phyloP scores from a whole-genome alignment of 2,329 filamentous ascomycete genomes.

The Botrytis aclada region DNA sequence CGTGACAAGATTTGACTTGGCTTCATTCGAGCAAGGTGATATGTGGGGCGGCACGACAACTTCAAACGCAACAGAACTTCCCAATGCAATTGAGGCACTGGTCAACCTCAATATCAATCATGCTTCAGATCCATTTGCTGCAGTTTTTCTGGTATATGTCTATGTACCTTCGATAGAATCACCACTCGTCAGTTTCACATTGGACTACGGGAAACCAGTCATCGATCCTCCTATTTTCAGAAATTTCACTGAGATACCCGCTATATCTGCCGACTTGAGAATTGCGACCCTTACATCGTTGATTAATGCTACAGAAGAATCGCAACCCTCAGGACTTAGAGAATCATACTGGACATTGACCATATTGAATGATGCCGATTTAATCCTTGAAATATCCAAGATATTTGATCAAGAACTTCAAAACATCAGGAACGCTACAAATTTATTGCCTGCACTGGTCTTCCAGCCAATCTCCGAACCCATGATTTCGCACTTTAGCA shows the following conservation, averaged over 20 bases:
- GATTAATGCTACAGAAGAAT: slow-evolving; percentile 19
- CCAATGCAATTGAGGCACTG: not conserved
- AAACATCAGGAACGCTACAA: slow-evolving; percentile 19
- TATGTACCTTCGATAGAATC: not conserved
- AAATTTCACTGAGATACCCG: slow-evolving; percentile 23
- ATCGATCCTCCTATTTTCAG: slow-evolving; percentile 22
- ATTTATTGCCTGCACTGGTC: slow-evolving; percentile 23
- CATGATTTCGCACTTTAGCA: slow-evolving; percentile 26
- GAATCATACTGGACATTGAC: slow-evolving; percentile 10
- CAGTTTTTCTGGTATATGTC: slow-evolving; percentile 1
- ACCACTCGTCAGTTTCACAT: not conserved
- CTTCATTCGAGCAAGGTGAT: slow-evolving; percentile 35
- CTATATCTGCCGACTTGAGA: slow-evolving; percentile 6
- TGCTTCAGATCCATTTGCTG: slow-evolving; percentile 10
- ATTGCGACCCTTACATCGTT: slow-evolving; percentile 23
- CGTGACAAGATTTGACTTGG: slow-evolving; percentile 48
- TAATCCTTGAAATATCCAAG: slow-evolving; percentile 23
- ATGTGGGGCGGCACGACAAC: slow-evolving; percentile 24
- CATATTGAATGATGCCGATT: not conserved
- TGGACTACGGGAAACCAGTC: slow-evolving; percentile 15
- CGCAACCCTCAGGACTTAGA: not conserved
- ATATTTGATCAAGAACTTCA: slow-evolving; percentile 27
- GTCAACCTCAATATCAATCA: slow-evolving; percentile 7
- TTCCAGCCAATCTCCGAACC: slow-evolving; percentile 29
- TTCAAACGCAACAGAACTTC: not conserved